These are phyloP conservation scores for Priceomyces medius DNA, from an alignment of 805 yeast species.

Conservation along the genomic window DNA sequence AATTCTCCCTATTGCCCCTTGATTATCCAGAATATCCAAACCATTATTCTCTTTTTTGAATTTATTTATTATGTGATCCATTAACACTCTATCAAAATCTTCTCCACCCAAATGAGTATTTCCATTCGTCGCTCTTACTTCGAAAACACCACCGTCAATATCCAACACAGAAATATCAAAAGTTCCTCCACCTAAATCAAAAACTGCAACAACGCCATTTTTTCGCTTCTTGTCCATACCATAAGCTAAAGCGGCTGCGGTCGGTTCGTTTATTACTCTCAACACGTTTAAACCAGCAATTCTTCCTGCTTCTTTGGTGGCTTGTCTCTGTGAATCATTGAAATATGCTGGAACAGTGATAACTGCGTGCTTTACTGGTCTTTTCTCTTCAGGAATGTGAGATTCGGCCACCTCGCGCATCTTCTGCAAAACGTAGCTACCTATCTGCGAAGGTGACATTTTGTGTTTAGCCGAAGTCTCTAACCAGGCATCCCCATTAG, in stretches of 20 bases:
- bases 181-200: constrained; percentile 85
- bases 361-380: constrained; percentile 63
- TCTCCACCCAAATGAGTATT: constrained; percentile 86
- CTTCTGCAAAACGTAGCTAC: constrained; percentile 61
- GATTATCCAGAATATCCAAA: constrained; percentile 49
- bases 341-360: constrained; percentile 85
- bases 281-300: constrained; percentile 73
- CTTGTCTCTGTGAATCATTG: constrained; percentile 76
- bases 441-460: constrained; percentile 69
- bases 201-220: constrained; percentile 57
- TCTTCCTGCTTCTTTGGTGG: constrained; percentile 77
- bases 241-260: constrained; percentile 83
- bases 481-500: constrained; percentile 72
- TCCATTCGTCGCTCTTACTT: constrained; percentile 80
- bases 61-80: constrained; percentile 53
- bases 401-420: constrained; percentile 67
- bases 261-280: constrained; percentile 79
- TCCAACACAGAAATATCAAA: constrained; percentile 78
- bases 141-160: constrained; percentile 78
- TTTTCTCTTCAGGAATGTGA: constrained; percentile 32
- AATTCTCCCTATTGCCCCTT: constrained; percentile 67
- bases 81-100: constrained; percentile 71
- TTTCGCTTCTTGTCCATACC: constrained; percentile 59
- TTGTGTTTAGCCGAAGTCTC: constrained; percentile 44
- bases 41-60: constrained; percentile 56